Conservation (phyloP, 768 basidiomycete genomes). For the Neoboletus magnificus region DNA sequence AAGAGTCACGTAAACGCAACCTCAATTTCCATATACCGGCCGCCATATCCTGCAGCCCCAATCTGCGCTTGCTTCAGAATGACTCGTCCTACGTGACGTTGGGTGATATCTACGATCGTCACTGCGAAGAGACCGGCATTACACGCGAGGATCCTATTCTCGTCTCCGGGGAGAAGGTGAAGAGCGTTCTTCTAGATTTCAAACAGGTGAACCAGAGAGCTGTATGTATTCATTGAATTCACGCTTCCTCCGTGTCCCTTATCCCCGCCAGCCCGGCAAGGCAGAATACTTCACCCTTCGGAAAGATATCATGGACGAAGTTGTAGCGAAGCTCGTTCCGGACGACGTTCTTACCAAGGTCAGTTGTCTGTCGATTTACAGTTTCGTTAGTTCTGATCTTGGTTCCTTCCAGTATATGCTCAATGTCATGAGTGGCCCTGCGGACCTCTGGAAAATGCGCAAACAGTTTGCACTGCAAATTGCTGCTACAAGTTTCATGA, state of each 20-base stretch:
- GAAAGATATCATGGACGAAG: constrained; percentile 87
- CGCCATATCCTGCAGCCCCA: constrained; percentile 79
- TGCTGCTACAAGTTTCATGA: constrained; percentile 88
- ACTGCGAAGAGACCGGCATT: constrained; percentile 72
- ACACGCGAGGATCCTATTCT: constrained; percentile 86
- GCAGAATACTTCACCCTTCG: constrained; percentile 66
- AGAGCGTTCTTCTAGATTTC: constrained; percentile 61
- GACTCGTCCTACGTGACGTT: constrained; percentile 89
- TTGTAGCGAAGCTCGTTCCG: constrained; percentile 82
- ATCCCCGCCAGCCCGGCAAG: constrained; percentile 48
- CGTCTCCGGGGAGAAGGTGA: constrained; percentile 80
- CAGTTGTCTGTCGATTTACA: constrained; percentile 11
- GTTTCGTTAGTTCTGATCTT: background rate
- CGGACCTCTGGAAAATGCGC: constrained; percentile 93
- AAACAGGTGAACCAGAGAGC: constrained; percentile 44
- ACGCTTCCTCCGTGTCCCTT: background rate
- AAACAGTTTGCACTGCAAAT: constrained; percentile 94
- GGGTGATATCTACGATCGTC: constrained; percentile 91
- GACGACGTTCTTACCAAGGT: constrained; percentile 85
- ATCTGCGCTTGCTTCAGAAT: constrained; percentile 81
- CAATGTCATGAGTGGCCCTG: constrained; percentile 75
- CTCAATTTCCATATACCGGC: constrained; percentile 89
- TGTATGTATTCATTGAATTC: constrained; percentile 22
- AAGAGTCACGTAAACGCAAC: constrained; percentile 90
- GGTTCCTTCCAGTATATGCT: constrained; percentile 73